Evolutionary conservation across 2,329 filamentous ascomycete species (phyloP), one percentile per base, ranked within the genome.

Genomic region (Rhytidhysteron rufulum): DNA sequence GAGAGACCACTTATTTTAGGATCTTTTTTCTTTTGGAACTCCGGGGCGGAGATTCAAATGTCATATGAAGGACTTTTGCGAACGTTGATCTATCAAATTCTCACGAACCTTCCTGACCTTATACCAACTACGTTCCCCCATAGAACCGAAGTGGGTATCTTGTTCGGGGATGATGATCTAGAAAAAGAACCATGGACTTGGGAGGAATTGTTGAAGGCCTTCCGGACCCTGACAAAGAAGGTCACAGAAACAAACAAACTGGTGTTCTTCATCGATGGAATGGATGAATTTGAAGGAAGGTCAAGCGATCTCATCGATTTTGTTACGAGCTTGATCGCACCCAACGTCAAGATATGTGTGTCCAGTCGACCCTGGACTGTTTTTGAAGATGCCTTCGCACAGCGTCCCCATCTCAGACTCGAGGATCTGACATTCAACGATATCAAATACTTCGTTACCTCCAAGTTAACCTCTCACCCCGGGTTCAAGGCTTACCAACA

Each of bases 11-110:
- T 66, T 4, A 42, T 65, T 1, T 48, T 63, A 37, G 58, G 57
- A 2, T 52, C 45, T 10, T 67, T 68, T 42, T 73, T 67, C 47
- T 68, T 72, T 43, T 72, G 69, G 57, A 62, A 62, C 34, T 54
- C 58, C 0, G 69, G 70, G 0, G 62, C 54, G 2, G 38, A 43
- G 2, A 53, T 67, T 24, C 66, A 72, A 24, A 68, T 64, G 40
- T 67, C 64, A 0, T 57, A 61, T 15, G 55, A 61, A 20, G 69
- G 69, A 0, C 56, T 73, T 1, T 47, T 70, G 5, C 58, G 49
- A 47, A 61, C 50, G 13, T 50, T 53, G 2, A 42, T 70, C 3
- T 66, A 63, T 39, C 58, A 69, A 31, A 57, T 34, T 19, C 21
- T 41, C 6, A 24, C 19, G 29, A 34, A 13, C 5, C 17, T 7